phyloP scores from a whole-genome alignment of 2,329 filamentous ascomycete species.

The Colletotrichum godetiae region DNA sequence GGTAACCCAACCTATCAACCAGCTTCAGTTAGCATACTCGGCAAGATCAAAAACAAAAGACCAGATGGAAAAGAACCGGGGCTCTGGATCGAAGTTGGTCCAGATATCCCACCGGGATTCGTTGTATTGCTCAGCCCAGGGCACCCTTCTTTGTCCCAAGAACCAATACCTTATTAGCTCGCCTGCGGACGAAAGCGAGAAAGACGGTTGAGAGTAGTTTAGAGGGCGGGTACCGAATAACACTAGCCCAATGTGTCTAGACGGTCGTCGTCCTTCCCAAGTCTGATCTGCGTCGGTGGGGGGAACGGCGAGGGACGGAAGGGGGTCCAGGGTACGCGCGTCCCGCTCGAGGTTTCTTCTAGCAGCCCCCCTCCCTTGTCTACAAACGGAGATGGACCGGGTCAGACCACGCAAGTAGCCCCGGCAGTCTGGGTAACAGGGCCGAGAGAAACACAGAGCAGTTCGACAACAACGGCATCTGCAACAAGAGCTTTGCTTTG shows the following conservation, averaged over 20 bases:
- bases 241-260: not conserved
- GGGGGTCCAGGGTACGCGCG: slow-evolving; percentile 33
- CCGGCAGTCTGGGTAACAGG: not conserved
- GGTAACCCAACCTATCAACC: not conserved
- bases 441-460: not conserved
- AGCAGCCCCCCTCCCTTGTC: slow-evolving; percentile 3
- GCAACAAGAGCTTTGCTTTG: not conserved
- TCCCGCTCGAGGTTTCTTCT: slow-evolving; percentile 20
- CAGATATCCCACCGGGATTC: not conserved
- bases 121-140: not conserved
- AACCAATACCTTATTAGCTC: slow-evolving; percentile 10
- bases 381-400: slow-evolving; percentile 21
- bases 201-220: not conserved
- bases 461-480: not conserved
- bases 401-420: slow-evolving; percentile 31
- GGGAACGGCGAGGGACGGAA: slow-evolving; percentile 4
- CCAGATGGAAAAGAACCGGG: not conserved
- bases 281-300: slow-evolving; percentile 38
- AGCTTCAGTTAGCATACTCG: not conserved
- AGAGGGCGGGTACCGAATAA: not conserved
- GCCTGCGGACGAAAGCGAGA: slow-evolving; percentile 8
- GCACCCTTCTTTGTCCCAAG: not conserved
- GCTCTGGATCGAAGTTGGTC: not conserved
- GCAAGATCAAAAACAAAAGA: not conserved
- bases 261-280: not conserved